Percentiles rank a stretch among this genome's conserved stretches.
phyloP scores from a whole-genome alignment of 352 stramenopile genomes.

The Thalassiosira livingstoniorum region DNA sequence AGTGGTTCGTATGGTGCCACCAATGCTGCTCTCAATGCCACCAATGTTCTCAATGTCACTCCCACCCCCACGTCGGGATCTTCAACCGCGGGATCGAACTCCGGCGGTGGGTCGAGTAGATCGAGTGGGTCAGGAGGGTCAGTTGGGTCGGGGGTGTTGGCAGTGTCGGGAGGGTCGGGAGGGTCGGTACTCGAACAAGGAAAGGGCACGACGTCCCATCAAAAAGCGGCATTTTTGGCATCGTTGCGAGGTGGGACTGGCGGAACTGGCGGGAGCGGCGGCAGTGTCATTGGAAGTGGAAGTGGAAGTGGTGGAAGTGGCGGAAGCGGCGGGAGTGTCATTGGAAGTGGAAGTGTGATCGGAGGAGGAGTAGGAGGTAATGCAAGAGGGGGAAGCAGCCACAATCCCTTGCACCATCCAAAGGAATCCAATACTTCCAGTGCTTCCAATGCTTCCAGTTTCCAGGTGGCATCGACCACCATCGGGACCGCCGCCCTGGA shows the following conservation, averaged over 20 bases:
- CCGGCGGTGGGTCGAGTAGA: no score
- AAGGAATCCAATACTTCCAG: background rate
- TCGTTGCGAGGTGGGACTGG: background rate
- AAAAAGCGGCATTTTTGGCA: constrained; percentile 17
- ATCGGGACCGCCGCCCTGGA: background rate
- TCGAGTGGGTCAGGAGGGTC: no score
- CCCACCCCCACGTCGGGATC: no score
- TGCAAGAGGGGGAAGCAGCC: background rate
- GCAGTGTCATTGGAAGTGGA: background rate
- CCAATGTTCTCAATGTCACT: no score
- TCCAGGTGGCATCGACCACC: background rate
- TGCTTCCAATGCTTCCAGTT: background rate
- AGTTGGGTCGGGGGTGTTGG: no score
- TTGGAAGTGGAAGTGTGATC: background rate
- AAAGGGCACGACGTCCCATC: background rate
- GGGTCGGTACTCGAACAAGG: background rate
- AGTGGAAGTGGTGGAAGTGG: background rate
- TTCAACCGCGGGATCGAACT: no score
- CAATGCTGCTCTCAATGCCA: no score
- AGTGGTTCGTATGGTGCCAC: no score
- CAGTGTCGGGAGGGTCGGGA: background rate
- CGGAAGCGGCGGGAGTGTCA: background rate
- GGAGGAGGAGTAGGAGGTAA: background rate
- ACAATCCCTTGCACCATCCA: background rate
- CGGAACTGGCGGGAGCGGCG: background rate